Conservation (phyloP, 768 basidiomycete genomes). For the Lactifluus piperatus region DNA sequence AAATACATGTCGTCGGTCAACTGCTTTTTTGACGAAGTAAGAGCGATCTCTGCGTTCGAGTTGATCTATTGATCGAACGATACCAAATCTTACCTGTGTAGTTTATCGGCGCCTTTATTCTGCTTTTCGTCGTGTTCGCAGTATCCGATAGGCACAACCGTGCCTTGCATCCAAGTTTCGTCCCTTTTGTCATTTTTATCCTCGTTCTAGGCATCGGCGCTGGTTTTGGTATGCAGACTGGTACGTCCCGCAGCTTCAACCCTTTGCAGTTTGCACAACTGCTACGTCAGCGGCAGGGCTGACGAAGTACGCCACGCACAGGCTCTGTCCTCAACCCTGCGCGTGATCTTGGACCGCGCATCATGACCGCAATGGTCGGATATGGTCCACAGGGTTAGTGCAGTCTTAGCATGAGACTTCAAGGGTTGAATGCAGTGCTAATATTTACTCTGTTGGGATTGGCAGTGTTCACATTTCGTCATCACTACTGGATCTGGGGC, state of each 20-base stretch:
- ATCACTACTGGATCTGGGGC: slow-evolving; percentile 72
- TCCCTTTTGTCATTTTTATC: slow-evolving; percentile 48
- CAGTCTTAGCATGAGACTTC: background rate
- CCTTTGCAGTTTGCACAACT: no score
- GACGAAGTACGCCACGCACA: slow-evolving; percentile 14
- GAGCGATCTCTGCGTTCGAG: background rate
- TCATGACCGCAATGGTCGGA: slow-evolving; percentile 63
- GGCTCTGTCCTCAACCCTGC: slow-evolving; percentile 62
- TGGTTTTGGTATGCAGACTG: slow-evolving; percentile 52
- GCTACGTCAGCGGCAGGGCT: background rate
- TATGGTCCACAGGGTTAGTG: slow-evolving; percentile 44
- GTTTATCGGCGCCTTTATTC: slow-evolving; percentile 49
- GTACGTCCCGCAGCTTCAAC: background rate
- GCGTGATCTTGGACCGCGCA: slow-evolving; percentile 61
- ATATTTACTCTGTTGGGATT: background rate
- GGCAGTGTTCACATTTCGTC: slow-evolving; percentile 35
- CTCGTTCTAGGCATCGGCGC: slow-evolving; percentile 47
- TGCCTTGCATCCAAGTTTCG: slow-evolving; percentile 40
- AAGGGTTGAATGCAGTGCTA: background rate
- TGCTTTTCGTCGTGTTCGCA: slow-evolving; percentile 47
- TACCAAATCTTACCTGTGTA: slow-evolving; percentile 21
- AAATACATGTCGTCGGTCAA: slow-evolving; percentile 38
- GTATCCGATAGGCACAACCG: slow-evolving; percentile 45
- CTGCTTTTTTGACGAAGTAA: slow-evolving; percentile 39
- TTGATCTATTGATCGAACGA: background rate